Base-by-base conservation (phyloP, 768 basidiomycete species). In the Lentinus tigrinus region DNA sequence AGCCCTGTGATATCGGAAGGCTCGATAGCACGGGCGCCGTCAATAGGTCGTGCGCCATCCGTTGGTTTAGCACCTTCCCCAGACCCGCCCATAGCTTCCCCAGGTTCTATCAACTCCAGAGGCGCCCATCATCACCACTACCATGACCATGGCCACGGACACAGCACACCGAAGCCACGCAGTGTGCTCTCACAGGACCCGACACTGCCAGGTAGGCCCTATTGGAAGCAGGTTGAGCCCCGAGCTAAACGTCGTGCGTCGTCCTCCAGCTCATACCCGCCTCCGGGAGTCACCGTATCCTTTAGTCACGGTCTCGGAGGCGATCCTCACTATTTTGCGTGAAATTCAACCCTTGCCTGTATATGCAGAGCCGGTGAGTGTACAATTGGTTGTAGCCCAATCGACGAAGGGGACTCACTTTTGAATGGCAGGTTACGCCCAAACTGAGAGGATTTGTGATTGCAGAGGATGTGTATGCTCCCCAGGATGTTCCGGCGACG, bases 211-310 rank as follows among this genome's bases (percentile, higher is more conserved):
- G 85, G 90, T 87, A 74, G 55, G 81, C 1, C 34, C 37, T 58
- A 42, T 13, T 17, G 24, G 21, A 39, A 39, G 42, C 24, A 44
- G 52, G n/a, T 44, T 36, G 51, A 52, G 51, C 51, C 21, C 24
- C 51, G 23, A 27, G 28, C 31, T 38, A 38, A 42, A 44, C 53
- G n/a, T 46, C 3, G 26, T 14, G 31, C 40, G 24, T 24, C 19
- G 28, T 52, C 39, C 17, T 10, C 31, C 66, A 92, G 91, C 82
- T 8, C 81, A 91, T 13, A 74, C 83, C 19, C 85, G 93, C 8
- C 86, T 87, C 62, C 81, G 93, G 34, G 72, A 83, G 31, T 95
- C 93, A 0, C 92, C 91, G 0, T 95, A 88, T 69, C 83, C 87
- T 0, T 73, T 91, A 34, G 78, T 94, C 31, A 76, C 84, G 0